Conservation (phyloP, 2,329 filamentous ascomycete genomes). For the Fusarium austroafricanum region DNA sequence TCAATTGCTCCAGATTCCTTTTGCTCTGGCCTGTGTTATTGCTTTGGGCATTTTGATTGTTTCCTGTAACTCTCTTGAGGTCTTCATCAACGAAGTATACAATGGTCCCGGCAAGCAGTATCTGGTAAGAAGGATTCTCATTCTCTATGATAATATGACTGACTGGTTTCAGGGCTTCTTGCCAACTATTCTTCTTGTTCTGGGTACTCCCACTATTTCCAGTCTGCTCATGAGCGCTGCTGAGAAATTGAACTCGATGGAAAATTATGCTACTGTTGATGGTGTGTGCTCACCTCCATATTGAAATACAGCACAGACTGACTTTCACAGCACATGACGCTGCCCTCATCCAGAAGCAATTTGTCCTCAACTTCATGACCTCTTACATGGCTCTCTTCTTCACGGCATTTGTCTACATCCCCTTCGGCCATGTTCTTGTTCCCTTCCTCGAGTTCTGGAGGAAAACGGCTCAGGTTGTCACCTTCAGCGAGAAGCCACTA, state of each 20-base stretch:
- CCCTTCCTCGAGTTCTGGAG: conserved; percentile 89
- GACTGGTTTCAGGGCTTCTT: conserved; percentile 75
- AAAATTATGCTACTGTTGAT: conserved; percentile 93
- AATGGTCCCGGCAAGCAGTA: conserved; percentile 87
- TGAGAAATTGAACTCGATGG: conserved; percentile 79
- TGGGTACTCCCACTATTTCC: conserved; percentile 81
- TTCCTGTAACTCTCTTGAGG: conserved; percentile 89
- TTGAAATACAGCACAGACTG: conserved; percentile 1
- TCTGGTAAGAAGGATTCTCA: conserved; percentile 66
- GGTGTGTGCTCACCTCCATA: conserved; percentile 51
- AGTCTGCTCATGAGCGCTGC: conserved; percentile 81
- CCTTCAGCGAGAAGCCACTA: conserved; percentile 78
- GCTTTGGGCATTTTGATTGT: conserved; percentile 86
- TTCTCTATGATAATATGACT: background rate
- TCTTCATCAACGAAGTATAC: conserved; percentile 96
- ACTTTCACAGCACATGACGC: conserved; percentile 74
- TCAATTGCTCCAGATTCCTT: conserved; percentile 85
- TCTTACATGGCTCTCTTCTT: conserved; percentile 93
- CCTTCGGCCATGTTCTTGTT: conserved; percentile 85
- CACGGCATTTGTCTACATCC: conserved; percentile 93
- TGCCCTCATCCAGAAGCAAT: conserved; percentile 90
- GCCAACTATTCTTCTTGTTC: conserved; percentile 87
- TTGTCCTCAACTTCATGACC: conserved; percentile 96
- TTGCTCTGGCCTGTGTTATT: conserved; percentile 78
- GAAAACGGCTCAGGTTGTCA: conserved; percentile 78